phyloP scores from a whole-genome alignment of 441 rosid genomes.

The Gossypium davidsonii region DNA sequence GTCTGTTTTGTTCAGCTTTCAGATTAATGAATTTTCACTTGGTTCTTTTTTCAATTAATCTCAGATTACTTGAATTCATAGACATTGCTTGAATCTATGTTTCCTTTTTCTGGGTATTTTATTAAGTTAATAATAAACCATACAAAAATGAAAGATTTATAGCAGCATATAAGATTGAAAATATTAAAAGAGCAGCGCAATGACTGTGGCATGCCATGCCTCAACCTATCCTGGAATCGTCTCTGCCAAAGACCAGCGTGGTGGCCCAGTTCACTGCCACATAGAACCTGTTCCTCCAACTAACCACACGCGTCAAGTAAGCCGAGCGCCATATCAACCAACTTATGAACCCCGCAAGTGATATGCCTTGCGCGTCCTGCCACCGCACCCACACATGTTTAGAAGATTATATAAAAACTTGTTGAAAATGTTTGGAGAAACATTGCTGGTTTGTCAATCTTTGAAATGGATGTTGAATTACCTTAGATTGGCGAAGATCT shows the following conservation, averaged over 20 bases:
- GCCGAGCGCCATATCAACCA: conserved; percentile 91
- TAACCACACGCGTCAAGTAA: conserved; percentile 78
- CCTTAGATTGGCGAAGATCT: conserved; percentile 84
- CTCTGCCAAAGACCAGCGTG: conserved; percentile 83
- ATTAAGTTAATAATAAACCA: not conserved
- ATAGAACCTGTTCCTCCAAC: conserved; percentile 90
- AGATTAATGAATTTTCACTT: conserved; percentile 1
- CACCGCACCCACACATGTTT: not conserved
- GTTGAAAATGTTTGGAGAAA: not conserved
- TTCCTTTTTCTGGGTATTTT: not conserved
- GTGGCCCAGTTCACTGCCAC: conserved; percentile 88
- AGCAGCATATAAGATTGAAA: not conserved
- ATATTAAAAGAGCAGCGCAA: not conserved
- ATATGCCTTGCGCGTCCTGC: conserved; percentile 67
- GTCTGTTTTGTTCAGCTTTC: conserved; percentile 5
- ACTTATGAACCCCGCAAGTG: conserved; percentile 71
- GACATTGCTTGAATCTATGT: not conserved
- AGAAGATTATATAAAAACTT: not conserved
- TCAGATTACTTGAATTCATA: not conserved
- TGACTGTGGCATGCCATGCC: not conserved
- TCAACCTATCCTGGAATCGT: conserved; percentile 58
- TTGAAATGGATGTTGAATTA: conserved; percentile 12
- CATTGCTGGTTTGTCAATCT: not conserved
- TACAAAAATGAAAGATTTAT: not conserved
- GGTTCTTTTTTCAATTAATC: not conserved